Evolutionary conservation across 805 yeast genomes (phyloP).

Genomic region (Candida namnaoensis): DNA sequence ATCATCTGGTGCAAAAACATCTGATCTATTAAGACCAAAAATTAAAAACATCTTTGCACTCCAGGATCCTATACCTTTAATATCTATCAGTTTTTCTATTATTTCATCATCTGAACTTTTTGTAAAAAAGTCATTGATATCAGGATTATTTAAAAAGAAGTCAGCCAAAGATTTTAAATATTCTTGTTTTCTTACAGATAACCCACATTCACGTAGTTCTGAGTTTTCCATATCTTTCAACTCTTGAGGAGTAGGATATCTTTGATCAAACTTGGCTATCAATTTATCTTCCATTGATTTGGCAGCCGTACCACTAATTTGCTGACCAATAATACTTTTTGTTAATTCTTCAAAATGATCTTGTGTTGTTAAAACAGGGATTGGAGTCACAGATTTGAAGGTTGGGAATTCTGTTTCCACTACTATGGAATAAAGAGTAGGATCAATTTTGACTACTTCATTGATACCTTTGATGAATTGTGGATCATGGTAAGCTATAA

Average conservation of each 20-base stretch:
- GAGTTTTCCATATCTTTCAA: slow-evolving; percentile 34
- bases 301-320: slow-evolving; percentile 79
- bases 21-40: slow-evolving; percentile 56
- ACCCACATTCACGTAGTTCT: slow-evolving; percentile 52
- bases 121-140: slow-evolving; percentile 24
- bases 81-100: slow-evolving; percentile 34
- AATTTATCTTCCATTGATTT: slow-evolving; percentile 47
- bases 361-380: slow-evolving; percentile 9
- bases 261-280: slow-evolving; percentile 22
- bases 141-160: slow-evolving; percentile 29
- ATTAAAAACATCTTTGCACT: slow-evolving; percentile 80
- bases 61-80: slow-evolving; percentile 82
- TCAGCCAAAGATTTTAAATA: slow-evolving; percentile 50
- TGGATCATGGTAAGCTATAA: slow-evolving; percentile 17
- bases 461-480: slow-evolving; percentile 26
- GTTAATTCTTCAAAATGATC: slow-evolving; percentile 33
- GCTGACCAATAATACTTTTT: slow-evolving; percentile 57
- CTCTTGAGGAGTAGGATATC: slow-evolving; percentile 44
- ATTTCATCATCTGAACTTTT: slow-evolving; percentile 34
- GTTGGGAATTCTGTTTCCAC: slow-evolving; percentile 17
- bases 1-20: slow-evolving; percentile 73
- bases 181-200: slow-evolving; percentile 58
- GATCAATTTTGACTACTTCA: slow-evolving; percentile 25
- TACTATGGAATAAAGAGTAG: slow-evolving; percentile 22
- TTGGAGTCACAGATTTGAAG: slow-evolving; percentile 12